Evolutionary conservation across 169 alveolate species (phyloP), one percentile per base, ranked within the genome.

Genomic region (Nephromyces sp.): DNA sequence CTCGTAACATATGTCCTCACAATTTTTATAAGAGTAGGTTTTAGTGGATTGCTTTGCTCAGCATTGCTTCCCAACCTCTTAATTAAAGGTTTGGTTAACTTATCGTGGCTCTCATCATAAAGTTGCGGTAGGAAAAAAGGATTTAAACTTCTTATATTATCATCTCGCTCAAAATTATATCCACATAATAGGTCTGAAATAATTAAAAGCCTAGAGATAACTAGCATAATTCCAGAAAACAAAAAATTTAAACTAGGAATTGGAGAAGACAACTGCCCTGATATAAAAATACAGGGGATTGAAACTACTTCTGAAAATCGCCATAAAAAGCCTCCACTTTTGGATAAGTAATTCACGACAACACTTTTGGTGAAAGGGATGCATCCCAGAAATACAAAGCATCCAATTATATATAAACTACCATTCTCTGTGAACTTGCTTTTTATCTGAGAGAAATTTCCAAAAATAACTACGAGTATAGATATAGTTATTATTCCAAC

Each of bases 1-100:
- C 82, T 35, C 1, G 78, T 69, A 24, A 76, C 82, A 28, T 76
- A 76, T 28, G 82, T 78, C 8, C 52, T 67, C 29, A 76, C 82
- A 2, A 76, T 61, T 27, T 66, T 73, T 25, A 64, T 35, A 65
- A 4, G 68, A 66, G 0, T 74, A 74, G n/a, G 51, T 74, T 32
- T 66, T 63, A 64, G 22, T 34, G 6, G 63, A 65, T 1, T 74
- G 61, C 1, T 31, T 69, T 61, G 62, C 62, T 52, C 67, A n/a
- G n/a, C n/a, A n/a, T n/a, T n/a, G n/a, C n/a, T n/a, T n/a, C n/a
- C n/a, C n/a, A n/a, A n/a, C n/a, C n/a, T n/a, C n/a, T n/a, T n/a
- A n/a, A n/a, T n/a, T n/a, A n/a, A n/a, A n/a, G n/a, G n/a, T n/a
- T n/a, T n/a, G n/a, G n/a, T n/a, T n/a, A n/a, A n/a, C n/a, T n/a